Evolutionary conservation across 2,329 filamentous ascomycete genomes (phyloP).

Genomic region (Trichophyton equinum): DNA sequence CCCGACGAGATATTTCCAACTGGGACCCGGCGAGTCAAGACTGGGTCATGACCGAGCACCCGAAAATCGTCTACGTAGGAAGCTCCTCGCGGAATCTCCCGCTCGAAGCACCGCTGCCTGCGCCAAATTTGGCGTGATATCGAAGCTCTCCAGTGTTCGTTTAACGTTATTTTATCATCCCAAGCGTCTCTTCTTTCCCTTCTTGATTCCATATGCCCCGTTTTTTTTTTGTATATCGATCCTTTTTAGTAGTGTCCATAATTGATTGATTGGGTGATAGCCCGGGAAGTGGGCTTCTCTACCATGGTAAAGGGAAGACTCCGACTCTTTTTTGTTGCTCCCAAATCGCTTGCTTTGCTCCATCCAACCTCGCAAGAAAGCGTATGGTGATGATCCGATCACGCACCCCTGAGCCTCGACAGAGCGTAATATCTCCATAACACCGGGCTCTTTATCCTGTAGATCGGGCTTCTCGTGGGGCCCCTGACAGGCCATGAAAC

Average conservation of each 20-base stretch:
- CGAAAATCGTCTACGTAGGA: slow-evolving; percentile 50
- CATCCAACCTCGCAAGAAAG: not conserved
- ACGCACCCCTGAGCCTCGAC: not conserved
- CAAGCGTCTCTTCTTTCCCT: not conserved
- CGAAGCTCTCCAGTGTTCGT: not conserved
- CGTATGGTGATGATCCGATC: not conserved
- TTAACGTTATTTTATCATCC: not conserved
- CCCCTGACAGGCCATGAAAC: not conserved
- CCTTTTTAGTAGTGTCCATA: not conserved
- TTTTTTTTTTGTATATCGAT: not conserved
- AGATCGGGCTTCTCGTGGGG: not conserved
- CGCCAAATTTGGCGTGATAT: not conserved
- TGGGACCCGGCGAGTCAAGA: slow-evolving; percentile 74
- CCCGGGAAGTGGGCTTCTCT: not conserved
- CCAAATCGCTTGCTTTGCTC: not conserved
- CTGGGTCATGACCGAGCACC: slow-evolving; percentile 55
- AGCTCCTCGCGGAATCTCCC: slow-evolving; percentile 46
- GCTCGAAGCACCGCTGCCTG: slow-evolving; percentile 31
- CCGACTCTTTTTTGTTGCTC: not conserved
- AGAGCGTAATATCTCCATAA: not conserved
- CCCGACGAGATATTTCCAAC: slow-evolving; percentile 70
- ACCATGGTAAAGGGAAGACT: not conserved
- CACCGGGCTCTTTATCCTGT: not conserved
- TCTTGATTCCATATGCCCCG: not conserved
- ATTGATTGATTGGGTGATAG: not conserved